A percentile compares a stretch with the other conserved stretches of the same genome.
Evolutionary conservation across 257 asterid genomes (phyloP).

Genomic region (Solanum gracilifrons): DNA sequence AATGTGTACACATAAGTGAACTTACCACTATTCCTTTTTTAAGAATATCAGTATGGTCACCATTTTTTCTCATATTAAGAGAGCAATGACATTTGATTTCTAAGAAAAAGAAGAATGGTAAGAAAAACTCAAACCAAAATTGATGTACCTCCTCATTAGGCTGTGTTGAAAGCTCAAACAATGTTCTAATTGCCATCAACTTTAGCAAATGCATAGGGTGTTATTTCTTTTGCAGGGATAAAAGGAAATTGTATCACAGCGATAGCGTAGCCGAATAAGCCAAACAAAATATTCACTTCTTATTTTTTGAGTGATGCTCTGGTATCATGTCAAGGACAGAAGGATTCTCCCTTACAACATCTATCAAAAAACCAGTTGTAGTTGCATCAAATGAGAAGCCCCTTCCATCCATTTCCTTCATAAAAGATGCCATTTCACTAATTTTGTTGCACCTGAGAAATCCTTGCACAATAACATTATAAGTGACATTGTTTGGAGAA

Average conservation of each 20-base stretch:
- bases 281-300: not conserved
- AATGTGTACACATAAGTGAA: not conserved
- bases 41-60: too few species aligned
- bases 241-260: not conserved
- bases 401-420: conserved; percentile 7
- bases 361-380: not conserved
- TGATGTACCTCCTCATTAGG: not conserved
- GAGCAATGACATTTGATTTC: not conserved
- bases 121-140: not conserved
- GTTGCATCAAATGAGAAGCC: not conserved
- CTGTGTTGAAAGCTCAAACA: not conserved
- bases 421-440: not conserved
- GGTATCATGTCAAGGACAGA: not conserved
- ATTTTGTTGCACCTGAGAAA: not conserved
- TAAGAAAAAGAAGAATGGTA: not conserved
- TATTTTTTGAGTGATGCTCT: not conserved
- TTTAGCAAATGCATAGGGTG: not conserved
- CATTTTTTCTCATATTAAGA: not conserved
- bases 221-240: not conserved
- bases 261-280: not conserved
- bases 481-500: not conserved
- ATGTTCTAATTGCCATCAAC: not conserved
- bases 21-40: not conserved
- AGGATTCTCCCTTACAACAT: not conserved
- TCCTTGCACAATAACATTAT: not conserved